Conservation (phyloP, 1,284 basidiomycete genomes). For the Sparassis latifolia region DNA sequence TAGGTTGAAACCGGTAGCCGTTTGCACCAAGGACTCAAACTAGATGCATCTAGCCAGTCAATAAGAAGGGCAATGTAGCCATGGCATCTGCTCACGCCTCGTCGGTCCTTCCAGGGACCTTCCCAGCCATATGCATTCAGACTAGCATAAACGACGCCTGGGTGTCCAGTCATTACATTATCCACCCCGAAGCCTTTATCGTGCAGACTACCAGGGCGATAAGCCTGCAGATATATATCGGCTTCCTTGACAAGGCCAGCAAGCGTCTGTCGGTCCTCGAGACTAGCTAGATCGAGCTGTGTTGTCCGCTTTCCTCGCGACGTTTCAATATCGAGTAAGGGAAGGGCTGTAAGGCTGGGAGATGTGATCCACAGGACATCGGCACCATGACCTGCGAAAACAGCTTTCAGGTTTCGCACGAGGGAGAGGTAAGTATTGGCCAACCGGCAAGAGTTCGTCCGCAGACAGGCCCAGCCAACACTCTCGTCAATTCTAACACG, state of each 20-base stretch:
- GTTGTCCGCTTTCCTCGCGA: constrained; percentile 62
- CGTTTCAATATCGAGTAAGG: constrained; percentile 52
- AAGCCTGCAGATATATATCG: constrained; percentile 65
- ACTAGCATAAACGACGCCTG: constrained; percentile 54
- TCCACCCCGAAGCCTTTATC: constrained; percentile 44
- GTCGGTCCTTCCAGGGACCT: constrained; percentile 50
- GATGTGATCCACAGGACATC: constrained; percentile 56
- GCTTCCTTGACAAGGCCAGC: constrained; percentile 33
- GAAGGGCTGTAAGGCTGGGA: constrained; percentile 47
- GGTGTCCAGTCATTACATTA: constrained; percentile 34
- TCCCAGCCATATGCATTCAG: constrained; percentile 56
- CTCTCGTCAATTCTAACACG: constrained; percentile 52
- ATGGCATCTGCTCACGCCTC: constrained; percentile 34
- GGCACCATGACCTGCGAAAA: constrained; percentile 46
- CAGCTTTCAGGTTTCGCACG: background rate
- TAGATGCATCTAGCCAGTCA: constrained; percentile 14
- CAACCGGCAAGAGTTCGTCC: constrained; percentile 52
- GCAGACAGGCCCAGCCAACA: constrained; percentile 52
- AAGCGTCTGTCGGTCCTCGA: constrained; percentile 30
- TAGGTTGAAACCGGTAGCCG: constrained; percentile 55
- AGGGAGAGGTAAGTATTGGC: background rate
- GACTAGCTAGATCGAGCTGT: constrained; percentile 46
- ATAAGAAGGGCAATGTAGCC: background rate
- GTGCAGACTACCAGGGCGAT: constrained; percentile 49
- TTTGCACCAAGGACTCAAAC: constrained; percentile 69